Evolutionary conservation across 306 rosid species (phyloP).

Genomic region (Abrus pulchellus): DNA sequence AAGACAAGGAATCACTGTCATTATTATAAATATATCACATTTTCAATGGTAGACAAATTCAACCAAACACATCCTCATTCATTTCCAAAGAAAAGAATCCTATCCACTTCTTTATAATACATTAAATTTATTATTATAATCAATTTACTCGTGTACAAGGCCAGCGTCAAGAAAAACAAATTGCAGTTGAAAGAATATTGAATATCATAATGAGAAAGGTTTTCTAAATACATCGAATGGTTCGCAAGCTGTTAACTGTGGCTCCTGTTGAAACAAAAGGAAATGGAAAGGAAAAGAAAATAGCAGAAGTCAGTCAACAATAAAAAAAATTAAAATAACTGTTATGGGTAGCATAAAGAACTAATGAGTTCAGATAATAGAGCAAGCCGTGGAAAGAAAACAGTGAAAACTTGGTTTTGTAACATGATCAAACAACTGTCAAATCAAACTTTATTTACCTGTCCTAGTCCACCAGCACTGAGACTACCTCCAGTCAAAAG

Average conservation of each 20-base stretch:
- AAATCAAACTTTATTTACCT: constrained; percentile 55
- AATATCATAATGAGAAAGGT: constrained; percentile 75
- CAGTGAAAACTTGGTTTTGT: constrained; percentile 13
- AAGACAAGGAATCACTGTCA: neutral
- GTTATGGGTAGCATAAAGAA: neutral
- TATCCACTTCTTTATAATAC: constrained; percentile 32
- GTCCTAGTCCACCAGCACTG: constrained; percentile 59
- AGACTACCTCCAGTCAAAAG: constrained; percentile 73
- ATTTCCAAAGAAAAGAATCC: neutral
- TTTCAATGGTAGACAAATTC: neutral
- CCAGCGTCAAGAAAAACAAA: neutral
- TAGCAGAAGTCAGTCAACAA: constrained; percentile 42
- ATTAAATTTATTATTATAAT: constrained; percentile 25
- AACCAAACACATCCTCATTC: constrained; percentile 21
- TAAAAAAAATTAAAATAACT: constrained; percentile 21
- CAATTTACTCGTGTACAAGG: constrained; percentile 40
- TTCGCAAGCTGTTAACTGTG: constrained; percentile 84
- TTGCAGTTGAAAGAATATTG: constrained; percentile 19
- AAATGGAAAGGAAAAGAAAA: constrained; percentile 21
- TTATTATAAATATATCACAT: neutral
- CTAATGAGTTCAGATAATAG: neutral
- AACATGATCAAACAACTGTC: neutral
- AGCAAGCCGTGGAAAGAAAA: constrained; percentile 20
- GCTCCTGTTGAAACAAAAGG: constrained; percentile 77
- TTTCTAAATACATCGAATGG: constrained; percentile 79